Evolutionary conservation across 495 filamentous ascomycete species (phyloP).

Genomic region (Trichoderma orchidacearum): DNA sequence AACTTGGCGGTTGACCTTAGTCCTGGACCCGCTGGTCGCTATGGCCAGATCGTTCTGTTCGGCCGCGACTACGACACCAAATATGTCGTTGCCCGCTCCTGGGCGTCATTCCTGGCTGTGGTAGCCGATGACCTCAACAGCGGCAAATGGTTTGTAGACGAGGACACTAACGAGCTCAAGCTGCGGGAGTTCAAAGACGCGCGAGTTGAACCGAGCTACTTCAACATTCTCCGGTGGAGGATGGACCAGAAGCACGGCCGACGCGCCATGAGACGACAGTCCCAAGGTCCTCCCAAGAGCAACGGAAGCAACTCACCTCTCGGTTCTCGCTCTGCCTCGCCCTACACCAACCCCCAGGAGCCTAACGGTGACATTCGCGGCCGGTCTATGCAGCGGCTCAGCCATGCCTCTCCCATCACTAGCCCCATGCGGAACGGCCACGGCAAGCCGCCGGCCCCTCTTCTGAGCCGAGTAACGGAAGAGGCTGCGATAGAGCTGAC

Average conservation of each 20-base stretch:
- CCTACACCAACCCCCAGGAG: constrained; percentile 36
- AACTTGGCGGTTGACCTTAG: constrained; percentile 89
- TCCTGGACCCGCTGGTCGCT: constrained; percentile 77
- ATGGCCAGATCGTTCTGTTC: constrained; percentile 95
- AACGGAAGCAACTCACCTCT: constrained; percentile 15
- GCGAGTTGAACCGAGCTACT: constrained; percentile 82
- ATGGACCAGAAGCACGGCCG: constrained; percentile 89
- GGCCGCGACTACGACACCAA: constrained; percentile 98
- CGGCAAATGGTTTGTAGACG: constrained; percentile 77
- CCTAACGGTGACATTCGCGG: constrained; percentile 32
- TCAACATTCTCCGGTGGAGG: constrained; percentile 89
- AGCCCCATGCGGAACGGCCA: constrained; percentile 39
- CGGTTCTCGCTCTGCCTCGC: constrained; percentile 29
- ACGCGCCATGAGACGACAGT: constrained; percentile 22
- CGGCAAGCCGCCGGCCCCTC: constrained; percentile 20
- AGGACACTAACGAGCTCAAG: constrained; percentile 84
- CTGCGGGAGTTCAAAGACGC: constrained; percentile 78
- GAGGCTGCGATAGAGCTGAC: constrained; percentile 18
- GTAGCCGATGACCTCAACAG: constrained; percentile 83
- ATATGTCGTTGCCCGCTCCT: constrained; percentile 88
- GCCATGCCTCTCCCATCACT: constrained; percentile 32
- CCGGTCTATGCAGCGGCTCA: constrained; percentile 39
- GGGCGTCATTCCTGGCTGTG: constrained; percentile 74
- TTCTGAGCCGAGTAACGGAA: constrained; percentile 38
- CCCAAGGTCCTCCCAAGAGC: constrained; percentile 6